Percentiles rank a stretch among this genome's conserved stretches.
These are phyloP conservation scores for Cercospora berteroae DNA, from an alignment of 2,329 filamentous ascomycete species.

Conservation along the genomic window DNA sequence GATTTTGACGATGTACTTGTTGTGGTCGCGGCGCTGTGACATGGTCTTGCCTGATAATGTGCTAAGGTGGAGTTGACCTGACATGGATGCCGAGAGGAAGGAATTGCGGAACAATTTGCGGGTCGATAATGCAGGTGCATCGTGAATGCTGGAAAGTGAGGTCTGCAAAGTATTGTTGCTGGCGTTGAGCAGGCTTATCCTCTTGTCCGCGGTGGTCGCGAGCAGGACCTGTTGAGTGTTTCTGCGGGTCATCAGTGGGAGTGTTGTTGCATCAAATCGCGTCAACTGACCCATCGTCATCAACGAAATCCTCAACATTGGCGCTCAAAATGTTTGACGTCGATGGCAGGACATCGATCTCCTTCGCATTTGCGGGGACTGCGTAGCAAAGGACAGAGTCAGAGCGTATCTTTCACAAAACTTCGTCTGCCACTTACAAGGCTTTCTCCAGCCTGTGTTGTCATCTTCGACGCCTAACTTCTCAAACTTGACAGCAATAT, in stretches of 20 bases:
- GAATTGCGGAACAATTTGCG: constrained; percentile 45
- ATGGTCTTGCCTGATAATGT: constrained; percentile 43
- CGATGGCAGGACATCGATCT: constrained; percentile 46
- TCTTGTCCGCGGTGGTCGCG: constrained; percentile 48
- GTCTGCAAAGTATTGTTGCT: constrained; percentile 36
- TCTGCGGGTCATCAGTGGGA: neutral
- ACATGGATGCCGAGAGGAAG: constrained; percentile 58
- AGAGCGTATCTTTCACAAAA: neutral
- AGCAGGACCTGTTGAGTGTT: constrained; percentile 36
- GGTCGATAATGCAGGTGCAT: constrained; percentile 56
- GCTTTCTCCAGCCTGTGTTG: constrained; percentile 46
- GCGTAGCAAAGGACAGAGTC: neutral
- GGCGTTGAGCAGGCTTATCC: constrained; percentile 49
- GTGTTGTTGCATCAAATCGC: too few relatives aligned
- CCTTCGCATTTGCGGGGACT: constrained; percentile 34
- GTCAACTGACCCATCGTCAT: constrained; percentile 4
- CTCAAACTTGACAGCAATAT: constrained; percentile 56
- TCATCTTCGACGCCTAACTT: constrained; percentile 50
- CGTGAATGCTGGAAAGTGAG: constrained; percentile 45
- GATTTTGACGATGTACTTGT: constrained; percentile 59
- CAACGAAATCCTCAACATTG: constrained; percentile 24
- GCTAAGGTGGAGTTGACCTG: constrained; percentile 55
- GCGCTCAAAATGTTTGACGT: constrained; percentile 55
- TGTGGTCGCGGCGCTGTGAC: constrained; percentile 55
- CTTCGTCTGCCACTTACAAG: constrained; percentile 41